phyloP scores from a whole-genome alignment of 768 basidiomycete species.

The Boletus sp. region DNA sequence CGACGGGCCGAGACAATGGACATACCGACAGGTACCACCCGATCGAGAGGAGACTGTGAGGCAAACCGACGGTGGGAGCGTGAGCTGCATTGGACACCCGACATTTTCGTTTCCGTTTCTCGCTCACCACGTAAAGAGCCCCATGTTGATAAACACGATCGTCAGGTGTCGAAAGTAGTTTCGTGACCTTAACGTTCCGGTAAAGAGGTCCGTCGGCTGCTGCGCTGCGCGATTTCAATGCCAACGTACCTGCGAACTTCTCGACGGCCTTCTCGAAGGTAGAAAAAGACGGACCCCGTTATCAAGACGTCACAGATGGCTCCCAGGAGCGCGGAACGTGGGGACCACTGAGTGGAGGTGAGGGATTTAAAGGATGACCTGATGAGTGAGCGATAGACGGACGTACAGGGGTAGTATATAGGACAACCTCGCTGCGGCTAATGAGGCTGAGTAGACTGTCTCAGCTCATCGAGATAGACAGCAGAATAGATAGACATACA shows the following conservation, averaged over 20 bases:
- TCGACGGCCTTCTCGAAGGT: slow-evolving; percentile 15
- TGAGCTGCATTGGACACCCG: not conserved
- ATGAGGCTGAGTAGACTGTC: not conserved
- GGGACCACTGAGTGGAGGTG: slow-evolving; percentile 9
- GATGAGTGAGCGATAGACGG: not conserved
- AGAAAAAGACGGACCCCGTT: slow-evolving; percentile 21
- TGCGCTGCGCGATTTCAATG: too few relatives aligned
- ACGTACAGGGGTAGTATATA: not conserved
- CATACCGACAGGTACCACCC: slow-evolving; percentile 10
- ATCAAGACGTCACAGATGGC: slow-evolving; percentile 15
- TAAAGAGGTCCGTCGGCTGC: not conserved
- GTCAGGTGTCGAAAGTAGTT: slow-evolving; percentile 11
- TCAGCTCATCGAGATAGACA: not conserved
- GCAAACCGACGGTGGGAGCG: not conserved
- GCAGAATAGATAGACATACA: not conserved
- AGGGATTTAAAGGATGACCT: not conserved
- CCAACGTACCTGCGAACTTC: slow-evolving; percentile 9
- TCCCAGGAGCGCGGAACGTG: slow-evolving; percentile 27
- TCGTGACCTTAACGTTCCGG: slow-evolving; percentile 2
- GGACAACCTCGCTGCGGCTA: not conserved
- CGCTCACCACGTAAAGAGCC: slow-evolving; percentile 13
- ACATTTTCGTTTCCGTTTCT: too few relatives aligned
- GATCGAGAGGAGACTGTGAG: slow-evolving; percentile 1
- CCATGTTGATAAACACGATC: slow-evolving; percentile 15
- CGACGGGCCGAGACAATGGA: too few relatives aligned